Evolutionary conservation across 306 rosid species (phyloP).

Genomic region (Cyamopsis tetragonoloba): DNA sequence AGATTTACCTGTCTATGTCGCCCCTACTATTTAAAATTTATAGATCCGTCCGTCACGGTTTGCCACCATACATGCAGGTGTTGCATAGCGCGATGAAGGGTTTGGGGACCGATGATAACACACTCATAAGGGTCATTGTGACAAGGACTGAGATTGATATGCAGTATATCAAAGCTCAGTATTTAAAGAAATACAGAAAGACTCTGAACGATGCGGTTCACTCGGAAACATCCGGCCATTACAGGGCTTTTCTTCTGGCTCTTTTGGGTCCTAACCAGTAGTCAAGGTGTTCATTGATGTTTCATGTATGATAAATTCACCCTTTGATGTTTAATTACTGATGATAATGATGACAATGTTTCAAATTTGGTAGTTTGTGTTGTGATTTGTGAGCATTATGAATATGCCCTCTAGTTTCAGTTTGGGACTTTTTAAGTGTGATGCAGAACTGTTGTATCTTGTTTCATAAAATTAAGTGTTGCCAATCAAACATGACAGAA

Average conservation of each 20-base stretch:
- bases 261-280: conserved; percentile 57
- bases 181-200: conserved; percentile 44
- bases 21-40: too few relatives aligned
- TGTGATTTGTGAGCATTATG: conserved; percentile 1
- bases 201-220: conserved; percentile 58
- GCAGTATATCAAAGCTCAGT: conserved; percentile 67
- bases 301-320: neutral
- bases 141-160: conserved; percentile 72
- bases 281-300: conserved; percentile 5
- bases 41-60: too few relatives aligned
- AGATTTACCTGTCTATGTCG: too few relatives aligned
- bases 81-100: conserved; percentile 66
- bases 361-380: neutral
- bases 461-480: too few relatives aligned
- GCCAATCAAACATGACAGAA: neutral
- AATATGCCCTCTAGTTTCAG: neutral
- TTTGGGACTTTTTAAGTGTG: neutral
- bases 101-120: conserved; percentile 59
- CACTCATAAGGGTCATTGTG: conserved; percentile 55
- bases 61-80: conserved; percentile 43
- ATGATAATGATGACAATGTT: neutral
- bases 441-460: neutral
- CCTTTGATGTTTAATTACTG: neutral
- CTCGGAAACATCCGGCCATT: conserved; percentile 71
- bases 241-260: conserved; percentile 56